Evolutionary conservation across 257 asterid species (phyloP).

Genomic region (Asclepias syriaca): DNA sequence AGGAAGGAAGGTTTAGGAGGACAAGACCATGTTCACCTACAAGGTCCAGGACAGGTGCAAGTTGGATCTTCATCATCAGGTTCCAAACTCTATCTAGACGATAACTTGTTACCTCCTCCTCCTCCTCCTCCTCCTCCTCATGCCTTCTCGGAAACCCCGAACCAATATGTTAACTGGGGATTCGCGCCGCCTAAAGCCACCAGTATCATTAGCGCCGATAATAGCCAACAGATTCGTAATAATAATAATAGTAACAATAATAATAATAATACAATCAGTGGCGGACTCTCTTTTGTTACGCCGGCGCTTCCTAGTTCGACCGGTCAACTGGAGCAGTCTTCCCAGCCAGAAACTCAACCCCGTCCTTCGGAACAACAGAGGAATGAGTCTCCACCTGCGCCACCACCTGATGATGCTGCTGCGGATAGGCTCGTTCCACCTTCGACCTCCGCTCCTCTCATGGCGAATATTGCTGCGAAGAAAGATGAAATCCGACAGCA

Average conservation of each 20-base stretch:
- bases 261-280: slow-evolving; percentile 4
- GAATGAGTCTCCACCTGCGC: slow-evolving; percentile 26
- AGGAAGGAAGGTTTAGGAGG: slow-evolving; percentile 18
- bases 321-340: slow-evolving; percentile 10
- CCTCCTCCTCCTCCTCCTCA: slow-evolving; percentile 18
- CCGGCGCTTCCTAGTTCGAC: slow-evolving; percentile 15
- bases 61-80: slow-evolving; percentile 23
- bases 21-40: slow-evolving; percentile 10
- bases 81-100: slow-evolving; percentile 20
- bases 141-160: slow-evolving; percentile 22
- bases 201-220: slow-evolving; percentile 16
- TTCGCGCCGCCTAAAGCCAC: slow-evolving; percentile 13
- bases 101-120: slow-evolving; percentile 24
- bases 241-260: slow-evolving; percentile 6
- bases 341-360: slow-evolving; percentile 5
- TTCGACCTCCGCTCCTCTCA: slow-evolving; percentile 17
- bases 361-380: slow-evolving; percentile 16
- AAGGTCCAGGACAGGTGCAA: neutral
- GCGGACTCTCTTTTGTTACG: slow-evolving; percentile 24
- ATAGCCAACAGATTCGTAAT: slow-evolving; percentile 13
- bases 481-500: slow-evolving; percentile 54
- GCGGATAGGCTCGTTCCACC: slow-evolving; percentile 24
- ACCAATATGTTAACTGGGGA: slow-evolving; percentile 34
- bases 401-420: slow-evolving; percentile 18
- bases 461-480: slow-evolving; percentile 24